Conservation (phyloP, 2,329 filamentous ascomycete genomes). For the Epichloe amarillans region DNA sequence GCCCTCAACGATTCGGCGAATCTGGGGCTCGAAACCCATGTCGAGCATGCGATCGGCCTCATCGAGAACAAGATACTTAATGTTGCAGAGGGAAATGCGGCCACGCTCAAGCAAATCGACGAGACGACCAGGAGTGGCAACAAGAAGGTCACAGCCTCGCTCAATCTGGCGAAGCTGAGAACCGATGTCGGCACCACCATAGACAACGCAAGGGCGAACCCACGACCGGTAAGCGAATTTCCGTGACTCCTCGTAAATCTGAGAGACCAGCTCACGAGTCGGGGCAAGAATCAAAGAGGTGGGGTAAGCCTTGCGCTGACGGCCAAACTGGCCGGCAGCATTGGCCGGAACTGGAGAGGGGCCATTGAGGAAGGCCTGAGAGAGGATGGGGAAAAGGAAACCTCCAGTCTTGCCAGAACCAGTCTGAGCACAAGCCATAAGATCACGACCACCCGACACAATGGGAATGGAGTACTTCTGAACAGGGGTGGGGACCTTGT, state of each 20-base stretch:
- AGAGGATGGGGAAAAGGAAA: conserved; percentile 97
- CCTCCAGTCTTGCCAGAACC: conserved; percentile 99
- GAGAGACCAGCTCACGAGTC: conserved; percentile 94
- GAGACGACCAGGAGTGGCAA: conserved; percentile 92
- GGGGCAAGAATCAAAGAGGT: conserved; percentile 92
- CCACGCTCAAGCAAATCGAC: conserved; percentile 98
- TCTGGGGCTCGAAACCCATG: conserved; percentile 99
- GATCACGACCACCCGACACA: conserved; percentile 91
- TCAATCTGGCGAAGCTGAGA: conserved; percentile 97
- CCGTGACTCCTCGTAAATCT: conserved; percentile 94
- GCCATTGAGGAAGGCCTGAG: conserved; percentile 88
- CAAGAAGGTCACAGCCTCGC: conserved; percentile 88
- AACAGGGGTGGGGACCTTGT: conserved; percentile 91
- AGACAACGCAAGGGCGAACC: conserved; percentile 96
- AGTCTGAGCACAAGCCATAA: conserved; percentile 99
- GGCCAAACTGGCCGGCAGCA: conserved; percentile 62
- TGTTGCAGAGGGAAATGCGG: conserved; percentile 92
- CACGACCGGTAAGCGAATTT: conserved; percentile 99
- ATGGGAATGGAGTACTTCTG: conserved; percentile 99
- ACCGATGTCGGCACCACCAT: conserved; percentile 97
- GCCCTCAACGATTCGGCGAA: conserved; percentile 93
- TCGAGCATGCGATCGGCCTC: conserved; percentile 99
- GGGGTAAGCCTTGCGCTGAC: conserved; percentile 94
- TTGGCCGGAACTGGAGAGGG: conserved; percentile 56
- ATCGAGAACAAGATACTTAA: conserved; percentile 97